Evolutionary conservation across 371 early-diverging fungal species (phyloP), one percentile per base, ranked within the genome.

Genomic region (Mortierella sp.): DNA sequence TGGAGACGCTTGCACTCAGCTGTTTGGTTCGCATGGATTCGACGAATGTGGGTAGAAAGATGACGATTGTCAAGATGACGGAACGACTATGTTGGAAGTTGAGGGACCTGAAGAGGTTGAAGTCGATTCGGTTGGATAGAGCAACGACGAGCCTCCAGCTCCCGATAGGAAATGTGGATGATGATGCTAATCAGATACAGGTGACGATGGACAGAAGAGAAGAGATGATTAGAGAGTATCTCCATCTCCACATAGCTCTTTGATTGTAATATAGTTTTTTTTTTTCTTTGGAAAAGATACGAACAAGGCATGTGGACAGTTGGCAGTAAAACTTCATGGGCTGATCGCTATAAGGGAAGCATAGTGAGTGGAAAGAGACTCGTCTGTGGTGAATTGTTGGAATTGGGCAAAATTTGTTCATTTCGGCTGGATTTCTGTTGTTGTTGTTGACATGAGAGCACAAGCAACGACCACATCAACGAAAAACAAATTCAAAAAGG

Each of bases 371-470:
- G 27, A 56, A 29, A 29, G 60, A 29, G 3, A 29, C 32, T 29
- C 60, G 56, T 12, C 60, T 27, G 27, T 27, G 24, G 27, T 5
- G 56, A n/a, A 11, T n/a, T n/a, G 56, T 56, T 56, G 56, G 56
- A 27, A 14, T 56, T 27, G 56, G 56, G 56, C 56, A 56, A 56
- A 55, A 56, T 56, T 51, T 29, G 29, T 27, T 60, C 60, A 29
- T 60, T 60, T 60, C 60, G 60, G 60, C 60, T 60, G 60, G 32
- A 60, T 29, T 48, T 5, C 0, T 48, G 48, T 12, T 21, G 51
- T 51, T 51, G 51, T 51, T 51, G 60, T 60, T 60, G 60, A 60
- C 29, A 60, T 60, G 60, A 60, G 60, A 60, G 60, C 60, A 60
- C 14, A 6, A 18, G 14, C 60, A 27, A 29, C 60, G 12, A 29